A percentile compares a stretch with the other conserved stretches of the same genome.
phyloP scores from a whole-genome alignment of 1,284 basidiomycete genomes.

The Naganishia liquefaciens region DNA sequence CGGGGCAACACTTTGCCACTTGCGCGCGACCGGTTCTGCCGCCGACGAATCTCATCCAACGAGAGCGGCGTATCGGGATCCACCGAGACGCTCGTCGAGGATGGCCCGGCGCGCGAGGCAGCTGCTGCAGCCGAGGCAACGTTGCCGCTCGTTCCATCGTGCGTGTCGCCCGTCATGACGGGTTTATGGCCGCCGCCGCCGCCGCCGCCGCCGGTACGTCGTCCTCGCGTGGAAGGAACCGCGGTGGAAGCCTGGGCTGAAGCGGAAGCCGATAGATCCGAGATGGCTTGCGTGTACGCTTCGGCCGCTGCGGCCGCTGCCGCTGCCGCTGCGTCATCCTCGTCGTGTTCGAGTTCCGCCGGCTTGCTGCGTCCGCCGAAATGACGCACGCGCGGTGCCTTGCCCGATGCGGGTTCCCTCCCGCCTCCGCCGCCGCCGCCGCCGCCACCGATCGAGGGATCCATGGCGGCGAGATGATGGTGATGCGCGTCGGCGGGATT shows the following conservation, averaged over 20 bases:
- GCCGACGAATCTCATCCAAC: conserved; percentile 31
- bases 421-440: too few relatives aligned
- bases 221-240: conserved; percentile 2
- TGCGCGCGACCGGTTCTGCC: conserved; percentile 32
- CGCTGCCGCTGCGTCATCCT: neutral
- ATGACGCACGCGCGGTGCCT: conserved; percentile 16
- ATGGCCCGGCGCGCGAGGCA: too few relatives aligned
- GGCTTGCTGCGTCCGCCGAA: conserved; percentile 4
- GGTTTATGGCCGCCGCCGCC: conserved; percentile 1
- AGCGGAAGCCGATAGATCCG: neutral
- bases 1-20: conserved; percentile 36
- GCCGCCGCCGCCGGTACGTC: neutral
- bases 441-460: conserved; percentile 1
- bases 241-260: neutral
- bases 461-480: conserved; percentile 12
- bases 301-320: too few relatives aligned
- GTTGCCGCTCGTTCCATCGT: neutral
- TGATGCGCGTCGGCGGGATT: neutral
- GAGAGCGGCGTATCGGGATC: conserved; percentile 28
- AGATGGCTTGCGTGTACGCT: conserved; percentile 1
- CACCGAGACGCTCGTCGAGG: conserved; percentile 13
- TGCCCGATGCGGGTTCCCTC: conserved; percentile 15
- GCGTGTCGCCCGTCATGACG: too few relatives aligned
- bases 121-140: neutral
- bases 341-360: neutral